Conservation (phyloP, 2,329 filamentous ascomycete species). For the Hymenoscyphus albidus region DNA sequence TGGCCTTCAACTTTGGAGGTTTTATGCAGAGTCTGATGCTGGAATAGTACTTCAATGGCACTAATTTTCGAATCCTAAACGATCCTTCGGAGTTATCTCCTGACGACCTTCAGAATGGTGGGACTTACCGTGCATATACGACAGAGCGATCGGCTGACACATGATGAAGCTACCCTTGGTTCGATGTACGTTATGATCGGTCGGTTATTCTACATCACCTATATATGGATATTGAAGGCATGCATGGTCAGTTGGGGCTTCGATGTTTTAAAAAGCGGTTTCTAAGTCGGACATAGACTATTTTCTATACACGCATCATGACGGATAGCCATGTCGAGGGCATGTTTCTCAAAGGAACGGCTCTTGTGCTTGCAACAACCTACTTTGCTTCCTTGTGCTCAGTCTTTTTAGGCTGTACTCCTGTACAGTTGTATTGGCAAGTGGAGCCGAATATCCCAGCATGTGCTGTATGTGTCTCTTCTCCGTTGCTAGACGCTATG, state of each 20-base stretch:
- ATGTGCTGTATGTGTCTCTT: conserved; percentile 21
- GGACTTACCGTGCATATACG: not conserved
- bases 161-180: conserved; percentile 18
- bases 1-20: not conserved
- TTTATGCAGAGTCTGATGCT: not conserved
- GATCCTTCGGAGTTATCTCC: conserved; percentile 10
- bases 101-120: not conserved
- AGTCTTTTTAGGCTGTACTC: conserved; percentile 23
- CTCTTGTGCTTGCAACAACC: conserved; percentile 15
- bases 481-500: not conserved
- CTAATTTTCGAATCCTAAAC: conserved; percentile 8
- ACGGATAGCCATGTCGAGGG: conserved; percentile 16
- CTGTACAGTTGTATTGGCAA: conserved; percentile 22
- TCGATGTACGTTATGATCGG: conserved; percentile 21
- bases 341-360: conserved; percentile 13
- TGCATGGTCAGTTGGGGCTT: conserved; percentile 23
- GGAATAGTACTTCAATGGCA: conserved; percentile 20
- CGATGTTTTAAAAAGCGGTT: not conserved
- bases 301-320: conserved; percentile 23
- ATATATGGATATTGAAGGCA: conserved; percentile 27
- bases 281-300: conserved; percentile 24
- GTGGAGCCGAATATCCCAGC: conserved; percentile 16
- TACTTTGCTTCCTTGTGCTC: conserved; percentile 20
- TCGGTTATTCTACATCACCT: conserved; percentile 22
- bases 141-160: not conserved